Evolutionary conservation across 2,329 filamentous ascomycete species (phyloP).

Genomic region (Arthrobotrys megalospora): DNA sequence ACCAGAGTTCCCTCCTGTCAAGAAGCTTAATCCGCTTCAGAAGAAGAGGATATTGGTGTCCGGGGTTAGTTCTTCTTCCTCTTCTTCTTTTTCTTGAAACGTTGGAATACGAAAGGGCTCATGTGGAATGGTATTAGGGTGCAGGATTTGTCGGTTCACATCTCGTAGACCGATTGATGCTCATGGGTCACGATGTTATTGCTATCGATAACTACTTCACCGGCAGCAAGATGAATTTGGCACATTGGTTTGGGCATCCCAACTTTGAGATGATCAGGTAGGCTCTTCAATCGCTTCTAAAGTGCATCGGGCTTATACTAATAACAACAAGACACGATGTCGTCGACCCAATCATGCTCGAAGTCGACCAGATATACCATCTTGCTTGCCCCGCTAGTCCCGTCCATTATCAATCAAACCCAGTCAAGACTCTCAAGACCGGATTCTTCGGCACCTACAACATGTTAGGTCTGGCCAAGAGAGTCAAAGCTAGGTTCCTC

Average conservation of each 20-base stretch:
- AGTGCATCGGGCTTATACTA: background rate
- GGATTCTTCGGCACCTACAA: slow-evolving; percentile 66
- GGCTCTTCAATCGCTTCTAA: background rate
- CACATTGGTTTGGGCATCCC: slow-evolving; percentile 64
- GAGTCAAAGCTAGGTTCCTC: slow-evolving; percentile 65
- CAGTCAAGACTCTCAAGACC: slow-evolving; percentile 65
- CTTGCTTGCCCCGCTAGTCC: slow-evolving; percentile 66
- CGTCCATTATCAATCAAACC: slow-evolving; percentile 66
- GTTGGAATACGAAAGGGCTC: background rate
- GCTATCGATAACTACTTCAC: slow-evolving; percentile 65
- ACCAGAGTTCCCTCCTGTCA: slow-evolving; percentile 63
- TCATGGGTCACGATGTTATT: slow-evolving; percentile 65
- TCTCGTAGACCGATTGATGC: slow-evolving; percentile 64
- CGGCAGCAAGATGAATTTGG: slow-evolving; percentile 63
- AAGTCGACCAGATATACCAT: slow-evolving; percentile 66
- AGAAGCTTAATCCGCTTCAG: slow-evolving; percentile 62
- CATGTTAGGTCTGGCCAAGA: slow-evolving; percentile 65
- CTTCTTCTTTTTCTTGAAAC: background rate
- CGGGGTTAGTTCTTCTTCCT: slow-evolving; percentile 61
- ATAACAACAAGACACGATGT: slow-evolving; percentile 63
- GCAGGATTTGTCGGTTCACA: slow-evolving; percentile 65
- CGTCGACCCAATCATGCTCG: slow-evolving; percentile 64
- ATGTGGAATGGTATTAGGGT: slow-evolving; percentile 59
- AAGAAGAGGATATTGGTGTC: slow-evolving; percentile 65
- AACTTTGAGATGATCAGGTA: slow-evolving; percentile 65